These are phyloP conservation scores for Boletus subcaerulescens DNA, from an alignment of 768 basidiomycete species.

Conservation along the genomic window DNA sequence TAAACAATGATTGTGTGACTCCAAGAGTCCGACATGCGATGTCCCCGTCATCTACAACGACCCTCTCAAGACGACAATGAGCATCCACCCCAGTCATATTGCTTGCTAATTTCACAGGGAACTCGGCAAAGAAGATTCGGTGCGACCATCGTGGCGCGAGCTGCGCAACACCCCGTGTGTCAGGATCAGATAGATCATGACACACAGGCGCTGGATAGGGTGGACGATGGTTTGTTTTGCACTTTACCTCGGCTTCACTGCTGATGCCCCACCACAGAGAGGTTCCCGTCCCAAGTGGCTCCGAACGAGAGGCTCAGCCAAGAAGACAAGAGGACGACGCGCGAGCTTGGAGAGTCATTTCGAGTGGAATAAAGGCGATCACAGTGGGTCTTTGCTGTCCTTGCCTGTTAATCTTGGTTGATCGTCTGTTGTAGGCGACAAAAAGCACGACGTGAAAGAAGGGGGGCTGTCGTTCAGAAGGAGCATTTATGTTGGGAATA, in stretches of 20 bases:
- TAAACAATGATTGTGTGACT: neutral
- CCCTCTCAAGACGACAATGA: neutral
- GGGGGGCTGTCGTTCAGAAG: neutral
- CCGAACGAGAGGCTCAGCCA: slow-evolving; percentile 3
- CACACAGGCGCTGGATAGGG: neutral
- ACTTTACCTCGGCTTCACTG: no score
- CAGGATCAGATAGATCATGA: neutral
- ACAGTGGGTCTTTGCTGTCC: neutral
- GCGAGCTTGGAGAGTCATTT: neutral
- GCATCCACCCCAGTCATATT: neutral
- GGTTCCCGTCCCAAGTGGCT: slow-evolving; percentile 6
- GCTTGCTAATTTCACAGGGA: neutral
- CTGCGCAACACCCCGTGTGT: neutral
- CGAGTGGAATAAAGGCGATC: neutral
- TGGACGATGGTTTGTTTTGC: slow-evolving; percentile 5
- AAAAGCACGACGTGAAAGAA: neutral
- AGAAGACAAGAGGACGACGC: neutral
- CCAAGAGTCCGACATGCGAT: neutral
- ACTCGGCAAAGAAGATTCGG: neutral
- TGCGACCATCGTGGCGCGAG: slow-evolving; percentile 7
- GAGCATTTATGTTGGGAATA: neutral
- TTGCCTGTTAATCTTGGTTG: no score
- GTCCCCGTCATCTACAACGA: no score
- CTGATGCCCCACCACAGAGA: slow-evolving; percentile 1
- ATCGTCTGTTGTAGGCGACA: no score